Evolutionary conservation across 371 early-diverging fungal genomes (phyloP).

Genomic region (Saksenaea oblongispora): DNA sequence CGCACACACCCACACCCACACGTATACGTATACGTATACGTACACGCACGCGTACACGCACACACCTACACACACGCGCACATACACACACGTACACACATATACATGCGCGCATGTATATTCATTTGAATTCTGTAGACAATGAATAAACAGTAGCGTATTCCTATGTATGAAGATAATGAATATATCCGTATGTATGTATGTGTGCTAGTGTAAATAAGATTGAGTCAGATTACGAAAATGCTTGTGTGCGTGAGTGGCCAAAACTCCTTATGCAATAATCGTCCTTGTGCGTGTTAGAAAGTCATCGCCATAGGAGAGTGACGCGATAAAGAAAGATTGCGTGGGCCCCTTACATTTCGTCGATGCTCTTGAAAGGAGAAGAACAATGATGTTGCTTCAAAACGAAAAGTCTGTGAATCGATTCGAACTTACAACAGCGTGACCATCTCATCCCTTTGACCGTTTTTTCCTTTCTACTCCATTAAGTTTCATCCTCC

Average conservation of each 20-base stretch:
- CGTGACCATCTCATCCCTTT: neutral
- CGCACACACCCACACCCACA: no score
- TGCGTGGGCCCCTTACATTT: neutral
- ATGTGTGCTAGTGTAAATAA: neutral
- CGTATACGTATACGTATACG: neutral
- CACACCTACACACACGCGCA: neutral
- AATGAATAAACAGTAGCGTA: no score
- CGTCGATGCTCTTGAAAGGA: neutral
- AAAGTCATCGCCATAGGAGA: neutral
- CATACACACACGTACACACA: neutral
- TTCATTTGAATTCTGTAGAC: no score
- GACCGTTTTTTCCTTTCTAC: neutral
- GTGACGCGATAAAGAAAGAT: neutral
- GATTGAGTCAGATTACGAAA: no score
- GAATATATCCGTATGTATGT: neutral
- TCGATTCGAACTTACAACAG: neutral
- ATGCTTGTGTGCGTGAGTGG: neutral
- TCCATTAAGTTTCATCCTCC: neutral
- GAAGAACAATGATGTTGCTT: conserved; percentile 3
- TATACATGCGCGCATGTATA: no score
- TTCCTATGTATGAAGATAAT: no score
- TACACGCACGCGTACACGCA: no score
- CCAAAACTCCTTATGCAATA: conserved; percentile 6
- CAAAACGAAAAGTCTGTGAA: conserved; percentile 4
- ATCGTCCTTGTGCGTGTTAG: conserved; percentile 2